Evolutionary conservation across 805 yeast genomes (phyloP), one percentile per base, ranked within the genome.

Genomic region (Metschnikowia borealis): DNA sequence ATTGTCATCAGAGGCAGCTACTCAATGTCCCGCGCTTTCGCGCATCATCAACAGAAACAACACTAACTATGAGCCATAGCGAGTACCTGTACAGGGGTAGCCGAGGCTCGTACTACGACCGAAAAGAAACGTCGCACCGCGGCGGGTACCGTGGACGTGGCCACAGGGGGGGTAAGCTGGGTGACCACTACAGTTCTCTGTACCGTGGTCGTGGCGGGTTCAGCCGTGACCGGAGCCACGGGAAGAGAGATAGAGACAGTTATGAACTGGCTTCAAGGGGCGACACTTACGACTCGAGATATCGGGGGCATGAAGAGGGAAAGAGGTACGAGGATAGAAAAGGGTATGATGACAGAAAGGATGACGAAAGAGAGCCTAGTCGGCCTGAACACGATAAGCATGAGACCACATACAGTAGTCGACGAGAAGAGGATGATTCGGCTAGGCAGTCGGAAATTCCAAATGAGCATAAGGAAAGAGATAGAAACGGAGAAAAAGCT

Each of bases 161-260:
- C 21, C 57, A 55, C 49, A 55, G 67, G 32, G 65, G 67, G 32
- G 63, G 64, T 21, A 47, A 60, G 46, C 58, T 53, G 29, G 52
- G 50, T 32, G 52, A 54, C 47, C 54, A 47, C 39, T 53, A 47
- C 44, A 49, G 52, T 18, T 26, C 46, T 5, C 40, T 38, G 11
- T 53, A 54, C 44, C 55, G 60, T 8, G 56, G 59, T 31, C 54
- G 63, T 11, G 63, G 63, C 39, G 50, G 51, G 21, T 44, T 44
- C 20, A 40, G 52, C 23, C 32, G 41, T 31, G 31, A 36, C 33
- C 21, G 38, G 8, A 29, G 11, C 38, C 8, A 46, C 34, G 23
- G 17, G 18, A 32, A 17, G 13, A 17, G 44, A 23, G 44, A 40
- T 5, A 21, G 43, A 29, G 34, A 39, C 34, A 14, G 7, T 15